Evolutionary conservation across 2,329 filamentous ascomycete genomes (phyloP), one percentile per base, ranked within the genome.

Genomic region (Arthroderma sp.): DNA sequence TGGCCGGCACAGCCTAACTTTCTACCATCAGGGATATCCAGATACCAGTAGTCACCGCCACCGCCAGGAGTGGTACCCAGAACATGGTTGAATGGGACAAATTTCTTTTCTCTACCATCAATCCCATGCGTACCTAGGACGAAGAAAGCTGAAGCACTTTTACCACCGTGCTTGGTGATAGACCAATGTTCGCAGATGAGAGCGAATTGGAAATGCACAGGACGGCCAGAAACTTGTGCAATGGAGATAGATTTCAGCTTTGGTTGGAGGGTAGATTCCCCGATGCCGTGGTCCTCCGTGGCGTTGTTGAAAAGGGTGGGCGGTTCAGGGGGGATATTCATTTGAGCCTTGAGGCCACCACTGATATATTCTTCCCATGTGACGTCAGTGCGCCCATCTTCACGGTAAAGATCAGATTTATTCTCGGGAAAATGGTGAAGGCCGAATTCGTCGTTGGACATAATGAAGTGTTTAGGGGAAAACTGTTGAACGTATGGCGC

Each of bases 121-220:
- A 78, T 64, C 0, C 83, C 86, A 25, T 84, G 77, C 28, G 88
- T 79, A 57, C 79, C 78, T 17, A 95, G 73, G 15, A 93, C 73
- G 65, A 91, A 82, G 47, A 90, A 74, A 58, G 84, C 87, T 47
- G 82, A 79, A 59, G 79, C 81, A 0, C 84, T 85, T 56, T 76
- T 72, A 0, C 86, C 87, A 61, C 87, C 79, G 60, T 78, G 79
- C 13, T 64, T 61, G 62, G 84, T 79, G n/a, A 84, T 76, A 44
- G 83, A 83, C 88, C 88, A 95, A 69, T 97, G 91, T 65, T 83
- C 81, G 68, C 91, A 97, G 9, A 85, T 66, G 59, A 87, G 86
- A 56, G 81, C 81, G 67, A 95, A 91, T 65, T 88, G 85, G 72
- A 97, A 95, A 15, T 88, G 81, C 28, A 93, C 74, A 0, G 78